These are phyloP conservation scores for Leptographium radiaticola DNA, from an alignment of 2,329 filamentous ascomycete species.

Conservation along the genomic window DNA sequence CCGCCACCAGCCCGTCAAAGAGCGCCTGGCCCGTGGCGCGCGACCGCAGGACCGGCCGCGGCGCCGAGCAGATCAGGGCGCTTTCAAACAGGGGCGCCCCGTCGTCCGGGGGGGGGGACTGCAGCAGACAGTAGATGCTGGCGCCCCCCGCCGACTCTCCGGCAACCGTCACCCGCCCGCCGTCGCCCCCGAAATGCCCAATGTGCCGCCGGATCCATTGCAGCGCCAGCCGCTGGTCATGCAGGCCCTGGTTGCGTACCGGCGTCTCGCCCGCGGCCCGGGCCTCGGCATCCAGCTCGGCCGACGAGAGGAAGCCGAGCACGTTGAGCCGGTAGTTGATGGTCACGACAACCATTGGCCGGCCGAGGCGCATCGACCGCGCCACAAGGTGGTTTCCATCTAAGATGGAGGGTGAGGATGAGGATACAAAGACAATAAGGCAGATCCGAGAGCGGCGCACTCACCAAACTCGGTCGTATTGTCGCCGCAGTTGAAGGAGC, in stretches of 20 bases:
- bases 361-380: conserved; percentile 13
- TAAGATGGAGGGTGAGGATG: not conserved
- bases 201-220: conserved; percentile 41
- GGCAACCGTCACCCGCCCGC: conserved; percentile 35
- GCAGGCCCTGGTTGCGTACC: conserved; percentile 36
- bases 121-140: conserved; percentile 28
- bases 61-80: conserved; percentile 15
- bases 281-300: conserved; percentile 7
- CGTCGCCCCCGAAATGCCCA: conserved; percentile 38
- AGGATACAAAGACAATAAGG: not conserved
- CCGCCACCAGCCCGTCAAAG: conserved; percentile 3
- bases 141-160: conserved; percentile 43
- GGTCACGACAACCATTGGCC: conserved; percentile 16
- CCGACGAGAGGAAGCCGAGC: conserved; percentile 10
- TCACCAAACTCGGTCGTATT: conserved; percentile 6
- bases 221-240: conserved; percentile 38
- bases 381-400: conserved; percentile 7
- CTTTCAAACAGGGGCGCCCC: conserved; percentile 27
- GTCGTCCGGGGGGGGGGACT: conserved; percentile 18
- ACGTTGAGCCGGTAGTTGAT: conserved; percentile 16
- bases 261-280: conserved; percentile 1
- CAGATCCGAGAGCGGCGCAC: not conserved
- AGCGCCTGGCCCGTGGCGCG: not conserved
- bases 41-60: not conserved
- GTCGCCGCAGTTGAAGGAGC: conserved; percentile 2